These are phyloP conservation scores for Laburnicola sp. DNA, from an alignment of 2,329 filamentous ascomycete species.

Conservation along the genomic window DNA sequence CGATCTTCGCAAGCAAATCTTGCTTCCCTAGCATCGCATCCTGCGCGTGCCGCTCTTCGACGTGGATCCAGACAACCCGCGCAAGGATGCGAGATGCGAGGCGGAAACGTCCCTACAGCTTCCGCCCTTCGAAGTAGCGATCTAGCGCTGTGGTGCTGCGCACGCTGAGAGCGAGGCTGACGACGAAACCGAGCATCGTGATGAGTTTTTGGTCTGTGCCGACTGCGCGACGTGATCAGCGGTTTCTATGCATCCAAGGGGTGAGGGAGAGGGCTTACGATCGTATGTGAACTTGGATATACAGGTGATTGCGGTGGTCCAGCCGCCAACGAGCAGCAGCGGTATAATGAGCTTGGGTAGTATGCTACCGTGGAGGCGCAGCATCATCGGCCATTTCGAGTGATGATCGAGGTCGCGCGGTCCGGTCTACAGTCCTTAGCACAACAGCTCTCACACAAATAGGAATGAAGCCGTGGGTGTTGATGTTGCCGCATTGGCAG, in stretches of 20 bases:
- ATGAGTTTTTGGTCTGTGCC: conserved; percentile 68
- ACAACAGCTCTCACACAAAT: background rate
- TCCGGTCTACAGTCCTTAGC: conserved; percentile 44
- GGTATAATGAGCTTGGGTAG: conserved; percentile 74
- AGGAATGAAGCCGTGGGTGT: too few relatives aligned
- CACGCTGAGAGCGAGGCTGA: conserved; percentile 74
- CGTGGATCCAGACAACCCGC: conserved; percentile 82
- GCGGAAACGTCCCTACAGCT: conserved; percentile 63
- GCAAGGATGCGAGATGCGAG: conserved; percentile 65
- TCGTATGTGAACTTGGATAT: conserved; percentile 47
- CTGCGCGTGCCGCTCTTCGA: conserved; percentile 57
- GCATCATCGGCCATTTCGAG: conserved; percentile 74
- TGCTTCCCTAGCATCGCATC: conserved; percentile 60
- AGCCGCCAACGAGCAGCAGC: conserved; percentile 63
- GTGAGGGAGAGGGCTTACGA: conserved; percentile 16
- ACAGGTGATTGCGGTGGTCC: conserved; percentile 67
- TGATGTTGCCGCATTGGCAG: too few relatives aligned
- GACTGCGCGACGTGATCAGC: conserved; percentile 56
- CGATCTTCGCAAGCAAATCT: conserved; percentile 68
- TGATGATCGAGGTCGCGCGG: conserved; percentile 71
- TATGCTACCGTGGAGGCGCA: conserved; percentile 75
- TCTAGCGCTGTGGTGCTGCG: conserved; percentile 77
- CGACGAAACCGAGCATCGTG: conserved; percentile 78
- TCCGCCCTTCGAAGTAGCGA: conserved; percentile 63
- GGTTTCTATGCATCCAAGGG: background rate